A percentile compares a stretch with the other conserved stretches of the same genome.
Conservation (phyloP, 345 rosid genomes). For the Pelargonium nanum region DNA sequence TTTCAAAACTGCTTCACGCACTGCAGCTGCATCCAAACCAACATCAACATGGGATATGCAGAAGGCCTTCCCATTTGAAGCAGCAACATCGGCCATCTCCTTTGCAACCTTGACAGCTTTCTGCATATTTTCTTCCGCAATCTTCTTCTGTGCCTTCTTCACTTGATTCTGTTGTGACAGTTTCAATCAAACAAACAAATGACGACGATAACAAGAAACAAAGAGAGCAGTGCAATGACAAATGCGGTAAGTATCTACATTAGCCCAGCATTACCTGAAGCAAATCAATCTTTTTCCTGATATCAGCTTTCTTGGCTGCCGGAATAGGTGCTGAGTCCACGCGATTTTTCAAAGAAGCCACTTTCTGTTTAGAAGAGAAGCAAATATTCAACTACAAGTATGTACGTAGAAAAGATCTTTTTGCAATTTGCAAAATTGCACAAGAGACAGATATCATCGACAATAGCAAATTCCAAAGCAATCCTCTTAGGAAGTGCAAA, state of each 20-base stretch:
- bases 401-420: too few species aligned
- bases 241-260: neutral
- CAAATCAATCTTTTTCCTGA: constrained; percentile 53
- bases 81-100: constrained; percentile 57
- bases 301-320: constrained; percentile 76
- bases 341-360: constrained; percentile 61
- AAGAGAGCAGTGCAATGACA: neutral
- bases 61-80: constrained; percentile 60
- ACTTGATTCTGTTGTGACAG: constrained; percentile 41
- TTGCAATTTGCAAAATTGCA: too few species aligned
- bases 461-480: neutral
- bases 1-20: constrained; percentile 85
- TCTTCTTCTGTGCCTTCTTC: constrained; percentile 72
- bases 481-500: too few species aligned
- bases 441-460: neutral
- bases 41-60: constrained; percentile 67
- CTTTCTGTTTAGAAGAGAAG: constrained; percentile 40
- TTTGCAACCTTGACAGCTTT: constrained; percentile 58
- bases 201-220: neutral
- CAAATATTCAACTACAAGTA: neutral
- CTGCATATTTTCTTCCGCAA: constrained; percentile 69
- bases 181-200: neutral
- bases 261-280: constrained; percentile 52
- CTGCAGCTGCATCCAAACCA: constrained; percentile 86
- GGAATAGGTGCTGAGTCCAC: constrained; percentile 75